Percentiles rank a stretch among this genome's conserved stretches.
Evolutionary conservation across 176 grass and related monocot species (phyloP).

Genomic region (Hyparrhenia diplandra): DNA sequence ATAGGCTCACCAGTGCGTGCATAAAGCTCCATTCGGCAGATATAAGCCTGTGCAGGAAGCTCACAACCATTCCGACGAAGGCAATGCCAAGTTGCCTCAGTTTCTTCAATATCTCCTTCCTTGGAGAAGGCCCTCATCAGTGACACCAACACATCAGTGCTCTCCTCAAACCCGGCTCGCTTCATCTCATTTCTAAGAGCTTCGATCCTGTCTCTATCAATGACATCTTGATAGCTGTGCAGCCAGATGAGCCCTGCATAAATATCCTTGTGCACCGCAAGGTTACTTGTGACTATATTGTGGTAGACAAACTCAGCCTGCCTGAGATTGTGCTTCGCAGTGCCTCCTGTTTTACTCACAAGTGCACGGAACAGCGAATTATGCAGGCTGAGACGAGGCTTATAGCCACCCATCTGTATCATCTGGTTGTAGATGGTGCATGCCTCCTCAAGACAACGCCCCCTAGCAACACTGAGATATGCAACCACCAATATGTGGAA

Average conservation of each 20-base stretch:
- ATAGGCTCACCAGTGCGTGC: slow-evolving; percentile 47
- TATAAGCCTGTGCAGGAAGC: slow-evolving; percentile 71
- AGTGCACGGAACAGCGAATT: slow-evolving; percentile 83
- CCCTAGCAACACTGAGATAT: slow-evolving; percentile 59
- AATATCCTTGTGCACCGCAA: slow-evolving; percentile 67
- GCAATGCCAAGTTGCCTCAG: slow-evolving; percentile 66
- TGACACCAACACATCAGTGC: slow-evolving; percentile 75
- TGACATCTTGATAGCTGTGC: slow-evolving; percentile 91
- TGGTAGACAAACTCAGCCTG: slow-evolving; percentile 92
- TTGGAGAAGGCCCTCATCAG: slow-evolving; percentile 89
- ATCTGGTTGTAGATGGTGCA: slow-evolving; percentile 95
- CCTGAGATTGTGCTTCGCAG: slow-evolving; percentile 72
- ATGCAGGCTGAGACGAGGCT: slow-evolving; percentile 69
- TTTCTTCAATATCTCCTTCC: slow-evolving; percentile 75
- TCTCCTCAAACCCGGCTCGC: slow-evolving; percentile 56
- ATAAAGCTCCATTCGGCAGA: slow-evolving; percentile 90
- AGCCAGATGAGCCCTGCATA: slow-evolving; percentile 91
- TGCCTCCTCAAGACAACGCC: slow-evolving; percentile 64
- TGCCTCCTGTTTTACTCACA: slow-evolving; percentile 68
- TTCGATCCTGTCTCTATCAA: slow-evolving; percentile 69
- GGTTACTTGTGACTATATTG: slow-evolving; percentile 70
- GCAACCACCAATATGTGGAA: slow-evolving; percentile 86
- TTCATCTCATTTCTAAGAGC: slow-evolving; percentile 76
- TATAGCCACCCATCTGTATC: slow-evolving; percentile 85
- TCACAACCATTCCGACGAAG: slow-evolving; percentile 58